These are phyloP conservation scores for Penicillium salamii DNA, from an alignment of 495 filamentous ascomycete genomes.

Conservation along the genomic window DNA sequence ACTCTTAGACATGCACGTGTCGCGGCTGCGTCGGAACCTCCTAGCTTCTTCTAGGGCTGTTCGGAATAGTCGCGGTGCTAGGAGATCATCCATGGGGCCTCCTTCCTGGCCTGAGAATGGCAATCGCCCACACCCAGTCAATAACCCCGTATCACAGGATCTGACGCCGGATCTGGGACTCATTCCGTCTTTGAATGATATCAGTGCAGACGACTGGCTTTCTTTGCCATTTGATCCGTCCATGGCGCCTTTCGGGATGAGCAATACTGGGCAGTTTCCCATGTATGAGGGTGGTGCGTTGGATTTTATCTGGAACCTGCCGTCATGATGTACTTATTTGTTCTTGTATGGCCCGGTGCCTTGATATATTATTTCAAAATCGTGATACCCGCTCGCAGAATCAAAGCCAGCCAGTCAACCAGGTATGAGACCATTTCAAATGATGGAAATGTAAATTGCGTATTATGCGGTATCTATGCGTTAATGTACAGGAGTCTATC, in stretches of 20 bases:
- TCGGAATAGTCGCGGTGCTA: constrained; percentile 24
- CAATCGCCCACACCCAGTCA: constrained; percentile 19
- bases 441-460: background rate
- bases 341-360: background rate
- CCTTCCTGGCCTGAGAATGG: constrained; percentile 26
- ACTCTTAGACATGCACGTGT: constrained; percentile 48
- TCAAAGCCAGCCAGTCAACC: background rate
- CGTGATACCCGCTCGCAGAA: background rate
- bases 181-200: constrained; percentile 34
- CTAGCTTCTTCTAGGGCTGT: constrained; percentile 34
- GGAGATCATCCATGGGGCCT: constrained; percentile 32
- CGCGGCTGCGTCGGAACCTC: constrained; percentile 41
- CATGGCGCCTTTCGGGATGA: constrained; percentile 53
- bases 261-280: constrained; percentile 42
- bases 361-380: background rate
- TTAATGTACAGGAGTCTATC: background rate
- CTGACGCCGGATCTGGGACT: constrained; percentile 31
- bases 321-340: constrained; percentile 22
- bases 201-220: constrained; percentile 50
- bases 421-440: background rate
- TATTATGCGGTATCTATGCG: background rate
- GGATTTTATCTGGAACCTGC: constrained; percentile 53
- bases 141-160: constrained; percentile 25
- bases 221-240: constrained; percentile 52
- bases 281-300: constrained; percentile 49